These are phyloP conservation scores for Phaeophleospora eucalypticola DNA, from an alignment of 2,329 filamentous ascomycete species.

Conservation along the genomic window DNA sequence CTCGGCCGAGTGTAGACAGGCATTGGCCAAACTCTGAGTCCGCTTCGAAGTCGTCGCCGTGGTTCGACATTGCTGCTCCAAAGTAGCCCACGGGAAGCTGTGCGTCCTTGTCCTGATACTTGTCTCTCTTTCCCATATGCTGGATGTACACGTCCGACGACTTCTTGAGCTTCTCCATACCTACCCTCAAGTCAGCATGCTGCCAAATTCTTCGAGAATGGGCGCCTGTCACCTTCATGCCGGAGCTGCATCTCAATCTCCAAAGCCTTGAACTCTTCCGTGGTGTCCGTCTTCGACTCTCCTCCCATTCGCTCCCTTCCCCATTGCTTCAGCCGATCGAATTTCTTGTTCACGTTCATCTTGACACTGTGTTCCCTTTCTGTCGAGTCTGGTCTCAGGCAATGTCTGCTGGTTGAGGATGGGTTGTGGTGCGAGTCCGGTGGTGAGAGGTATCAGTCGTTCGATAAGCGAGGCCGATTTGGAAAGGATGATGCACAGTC, in stretches of 20 bases:
- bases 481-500: background rate
- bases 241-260: constrained; percentile 87
- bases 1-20: constrained; percentile 71
- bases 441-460: background rate
- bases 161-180: constrained; percentile 83
- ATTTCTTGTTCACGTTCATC: constrained; percentile 71
- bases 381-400: background rate
- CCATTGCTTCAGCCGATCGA: constrained; percentile 97
- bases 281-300: constrained; percentile 79
- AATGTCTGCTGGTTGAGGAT: too few relatives aligned
- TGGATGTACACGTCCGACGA: constrained; percentile 85
- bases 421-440: too few relatives aligned
- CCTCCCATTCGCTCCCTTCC: constrained; percentile 93
- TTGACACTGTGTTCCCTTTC: constrained; percentile 11
- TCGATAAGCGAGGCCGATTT: background rate
- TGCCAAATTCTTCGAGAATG: background rate
- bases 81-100: constrained; percentile 73
- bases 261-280: constrained; percentile 85
- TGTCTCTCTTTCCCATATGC: constrained; percentile 77
- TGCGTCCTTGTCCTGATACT: constrained; percentile 86
- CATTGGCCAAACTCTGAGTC: constrained; percentile 90
- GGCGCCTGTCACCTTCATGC: constrained; percentile 67
- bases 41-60: constrained; percentile 88
- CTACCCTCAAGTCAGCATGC: constrained; percentile 43
- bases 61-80: constrained; percentile 77